Evolutionary conservation across 2,329 filamentous ascomycete genomes (phyloP), one percentile per base, ranked within the genome.

Genomic region (Lasiodiplodia theobromae): DNA sequence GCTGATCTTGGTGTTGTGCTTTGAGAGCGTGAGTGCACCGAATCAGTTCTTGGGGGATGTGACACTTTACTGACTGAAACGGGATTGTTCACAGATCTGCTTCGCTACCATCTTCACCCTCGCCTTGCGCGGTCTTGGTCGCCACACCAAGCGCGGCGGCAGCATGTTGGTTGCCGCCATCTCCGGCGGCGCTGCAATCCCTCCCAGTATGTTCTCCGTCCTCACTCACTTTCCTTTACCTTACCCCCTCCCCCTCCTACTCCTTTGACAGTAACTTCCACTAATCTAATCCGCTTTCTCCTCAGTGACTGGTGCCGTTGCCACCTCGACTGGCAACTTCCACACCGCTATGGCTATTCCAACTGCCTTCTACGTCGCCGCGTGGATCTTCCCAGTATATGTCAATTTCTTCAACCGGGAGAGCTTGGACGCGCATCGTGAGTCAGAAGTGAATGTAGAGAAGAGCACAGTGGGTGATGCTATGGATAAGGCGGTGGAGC

Each of bases 131-230:
- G 73, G 74, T 12, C 74, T 76, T 6, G 74, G 74, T 44, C 68
- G 72, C 21, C 72, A 76, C 68, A 76, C 73, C 7, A 75, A 75
- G 71, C 73, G 73, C 65, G 75, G 75, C 57, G 74, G 73, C 10
- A 72, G 71, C n/a, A 72, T 74, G 66, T 71, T 75, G 44, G 72
- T 76, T 21, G 71, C 72, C 16, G 72, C 72, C 2, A 73, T 75
- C 11, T 72, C 71, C 0, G 74, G 74, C 18, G 74, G 74, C 54
- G 73, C 74, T 4, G 74, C 74, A 14, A 74, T 76, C 67, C 74
- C 74, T 2, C 74, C 74, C 8, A 74, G 58, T 75, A 37, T 7
- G 58, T 63, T 60, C 3, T 18, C 31, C 10, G 8, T 2, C 31
- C 6, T 0, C 37, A 10, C 37, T n/a, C 1, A 5, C 56, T 21